Conservation (phyloP, 805 yeast genomes). For the Myxozyma melibiosi region DNA sequence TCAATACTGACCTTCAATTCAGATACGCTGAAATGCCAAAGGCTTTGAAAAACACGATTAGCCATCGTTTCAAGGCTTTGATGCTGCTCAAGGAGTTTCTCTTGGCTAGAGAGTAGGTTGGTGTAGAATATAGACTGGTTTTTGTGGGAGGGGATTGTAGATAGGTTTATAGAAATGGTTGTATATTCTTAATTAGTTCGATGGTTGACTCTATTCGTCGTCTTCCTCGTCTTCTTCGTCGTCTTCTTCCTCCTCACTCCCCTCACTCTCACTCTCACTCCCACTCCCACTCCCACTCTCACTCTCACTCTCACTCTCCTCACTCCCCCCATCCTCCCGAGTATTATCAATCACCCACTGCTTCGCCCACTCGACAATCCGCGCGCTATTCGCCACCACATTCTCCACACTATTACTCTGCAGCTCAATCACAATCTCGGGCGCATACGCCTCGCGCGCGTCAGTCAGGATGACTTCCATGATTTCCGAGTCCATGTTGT, state of each 20-base stretch:
- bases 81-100: conserved; percentile 63
- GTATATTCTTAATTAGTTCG: neutral
- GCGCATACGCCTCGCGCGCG: conserved; percentile 78
- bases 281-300: conserved; percentile 65
- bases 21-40: conserved; percentile 86
- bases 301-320: conserved; percentile 66
- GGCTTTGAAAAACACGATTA: conserved; percentile 70
- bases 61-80: conserved; percentile 87
- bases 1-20: conserved; percentile 14
- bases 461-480: conserved; percentile 90
- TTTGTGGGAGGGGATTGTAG: neutral
- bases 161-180: neutral
- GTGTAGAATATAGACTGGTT: too few relatives aligned
- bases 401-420: conserved; percentile 71
- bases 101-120: conserved; percentile 13
- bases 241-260: neutral
- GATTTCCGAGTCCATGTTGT: conserved; percentile 93
- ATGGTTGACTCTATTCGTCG: neutral
- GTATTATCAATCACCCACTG: conserved; percentile 65
- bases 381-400: conserved; percentile 77
- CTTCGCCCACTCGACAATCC: conserved; percentile 73
- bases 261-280: conserved; percentile 6
- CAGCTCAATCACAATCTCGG: conserved; percentile 80
- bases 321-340: conserved; percentile 7
- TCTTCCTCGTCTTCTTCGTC: conserved; percentile 1